Evolutionary conservation across 106 monocot genomes (phyloP).

Genomic region (Phalaenopsis aphrodite): DNA sequence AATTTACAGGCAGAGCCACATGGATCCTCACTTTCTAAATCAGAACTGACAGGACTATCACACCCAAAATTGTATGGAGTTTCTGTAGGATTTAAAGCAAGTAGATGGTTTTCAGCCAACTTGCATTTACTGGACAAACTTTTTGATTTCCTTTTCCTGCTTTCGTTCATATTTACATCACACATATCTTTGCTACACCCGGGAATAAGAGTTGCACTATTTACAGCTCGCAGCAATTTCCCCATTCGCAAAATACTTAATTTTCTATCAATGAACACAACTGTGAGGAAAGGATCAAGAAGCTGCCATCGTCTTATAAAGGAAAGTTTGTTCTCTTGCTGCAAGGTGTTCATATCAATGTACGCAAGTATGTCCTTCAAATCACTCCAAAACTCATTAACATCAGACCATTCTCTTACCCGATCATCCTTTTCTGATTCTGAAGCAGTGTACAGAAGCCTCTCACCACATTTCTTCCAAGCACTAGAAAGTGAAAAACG

Average conservation of each 20-base stretch:
- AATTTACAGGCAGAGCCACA: background rate
- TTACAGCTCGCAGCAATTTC: conserved; percentile 43
- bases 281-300: conserved; percentile 74
- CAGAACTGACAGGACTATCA: background rate
- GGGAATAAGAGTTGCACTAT: conserved; percentile 35
- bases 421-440: conserved; percentile 15
- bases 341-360: conserved; percentile 24
- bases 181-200: conserved; percentile 7
- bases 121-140: background rate
- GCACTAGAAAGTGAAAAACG: conserved; percentile 48
- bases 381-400: conserved; percentile 66
- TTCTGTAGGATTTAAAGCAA: background rate
- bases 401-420: conserved; percentile 57
- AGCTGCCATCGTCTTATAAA: conserved; percentile 53
- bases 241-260: conserved; percentile 45
- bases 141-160: conserved; percentile 8
- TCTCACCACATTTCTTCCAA: conserved; percentile 73
- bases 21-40: conserved; percentile 3
- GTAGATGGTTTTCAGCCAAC: background rate
- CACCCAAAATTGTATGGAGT: background rate
- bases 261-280: conserved; percentile 69
- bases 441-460: conserved; percentile 15
- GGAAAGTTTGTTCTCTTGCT: conserved; percentile 20
- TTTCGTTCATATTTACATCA: background rate
- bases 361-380: conserved; percentile 39